Evolutionary conservation across 352 stramenopile genomes (phyloP).

Genomic region (Globisporangium echinulatum): DNA sequence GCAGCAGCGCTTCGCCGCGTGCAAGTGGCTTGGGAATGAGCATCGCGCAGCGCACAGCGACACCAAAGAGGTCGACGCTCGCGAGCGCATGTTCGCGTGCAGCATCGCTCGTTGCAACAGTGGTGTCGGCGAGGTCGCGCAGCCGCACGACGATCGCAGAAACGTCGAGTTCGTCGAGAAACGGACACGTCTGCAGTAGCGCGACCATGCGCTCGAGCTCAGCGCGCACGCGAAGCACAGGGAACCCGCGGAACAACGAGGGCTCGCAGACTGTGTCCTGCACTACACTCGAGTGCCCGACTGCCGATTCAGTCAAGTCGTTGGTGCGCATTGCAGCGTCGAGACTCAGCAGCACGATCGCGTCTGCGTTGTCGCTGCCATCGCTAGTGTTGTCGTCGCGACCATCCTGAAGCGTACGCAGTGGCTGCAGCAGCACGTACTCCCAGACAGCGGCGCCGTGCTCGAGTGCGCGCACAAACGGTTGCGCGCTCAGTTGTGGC

Average conservation of each 20-base stretch:
- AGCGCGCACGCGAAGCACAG: slow-evolving; percentile 11
- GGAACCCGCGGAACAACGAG: slow-evolving; percentile 16
- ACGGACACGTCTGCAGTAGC: slow-evolving; percentile 48
- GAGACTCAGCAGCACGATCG: slow-evolving; percentile 3
- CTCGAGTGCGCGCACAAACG: slow-evolving; percentile 29
- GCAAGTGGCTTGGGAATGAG: slow-evolving; percentile 32
- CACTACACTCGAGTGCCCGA: no score
- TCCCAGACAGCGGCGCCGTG: slow-evolving; percentile 31
- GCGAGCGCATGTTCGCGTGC: slow-evolving; percentile 1
- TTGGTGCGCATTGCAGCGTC: background rate
- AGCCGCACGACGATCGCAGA: slow-evolving; percentile 41
- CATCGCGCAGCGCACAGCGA: slow-evolving; percentile 44
- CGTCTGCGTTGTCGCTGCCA: slow-evolving; percentile 2
- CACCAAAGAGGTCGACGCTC: slow-evolving; percentile 26
- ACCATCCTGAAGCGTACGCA: slow-evolving; percentile 1
- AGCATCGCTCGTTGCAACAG: slow-evolving; percentile 12
- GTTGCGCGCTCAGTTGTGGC: slow-evolving; percentile 21
- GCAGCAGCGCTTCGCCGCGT: slow-evolving; percentile 28
- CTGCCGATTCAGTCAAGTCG: background rate
- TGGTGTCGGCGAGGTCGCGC: slow-evolving; percentile 26
- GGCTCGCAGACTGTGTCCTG: no score
- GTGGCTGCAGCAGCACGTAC: slow-evolving; percentile 23
- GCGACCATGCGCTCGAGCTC: slow-evolving; percentile 28
- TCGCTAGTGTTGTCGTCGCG: no score
- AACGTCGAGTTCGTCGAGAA: slow-evolving; percentile 53